Evolutionary conservation across 192 early-diverging fungal genomes (phyloP).

Genomic region (Chytriomyces sp.): DNA sequence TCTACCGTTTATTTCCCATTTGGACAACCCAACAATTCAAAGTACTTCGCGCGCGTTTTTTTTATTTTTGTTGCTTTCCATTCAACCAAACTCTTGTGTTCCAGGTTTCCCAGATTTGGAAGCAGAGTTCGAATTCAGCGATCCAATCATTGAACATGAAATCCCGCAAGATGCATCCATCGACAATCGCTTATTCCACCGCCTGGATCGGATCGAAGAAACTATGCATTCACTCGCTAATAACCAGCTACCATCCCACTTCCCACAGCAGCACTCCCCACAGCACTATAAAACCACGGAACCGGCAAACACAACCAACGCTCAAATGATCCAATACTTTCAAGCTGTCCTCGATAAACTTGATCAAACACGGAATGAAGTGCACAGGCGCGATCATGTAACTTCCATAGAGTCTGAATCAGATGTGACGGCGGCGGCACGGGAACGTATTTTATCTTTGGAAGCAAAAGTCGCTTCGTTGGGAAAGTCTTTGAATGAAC

Average conservation of each 20-base stretch:
- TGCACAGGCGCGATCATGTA: background rate
- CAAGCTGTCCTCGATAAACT: slow-evolving; percentile 30
- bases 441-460: background rate
- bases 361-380: background rate
- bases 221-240: background rate
- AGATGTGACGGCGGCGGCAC: background rate
- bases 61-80: background rate
- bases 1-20: slow-evolving; percentile 27
- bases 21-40: slow-evolving; percentile 35
- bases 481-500: slow-evolving; percentile 4
- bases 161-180: too few relatives aligned
- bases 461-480: slow-evolving; percentile 1
- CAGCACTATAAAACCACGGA: background rate
- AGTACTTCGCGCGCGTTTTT: background rate
- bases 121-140: background rate
- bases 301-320: background rate
- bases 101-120: slow-evolving; percentile 20
- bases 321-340: slow-evolving; percentile 27
- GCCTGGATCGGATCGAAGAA: background rate
- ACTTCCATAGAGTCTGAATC: background rate
- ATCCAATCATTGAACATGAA: too few relatives aligned
- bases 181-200: background rate
- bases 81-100: background rate
- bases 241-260: background rate
- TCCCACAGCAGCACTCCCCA: background rate